Conservation (phyloP, 805 yeast genomes). For the Candida coleopterorum region DNA sequence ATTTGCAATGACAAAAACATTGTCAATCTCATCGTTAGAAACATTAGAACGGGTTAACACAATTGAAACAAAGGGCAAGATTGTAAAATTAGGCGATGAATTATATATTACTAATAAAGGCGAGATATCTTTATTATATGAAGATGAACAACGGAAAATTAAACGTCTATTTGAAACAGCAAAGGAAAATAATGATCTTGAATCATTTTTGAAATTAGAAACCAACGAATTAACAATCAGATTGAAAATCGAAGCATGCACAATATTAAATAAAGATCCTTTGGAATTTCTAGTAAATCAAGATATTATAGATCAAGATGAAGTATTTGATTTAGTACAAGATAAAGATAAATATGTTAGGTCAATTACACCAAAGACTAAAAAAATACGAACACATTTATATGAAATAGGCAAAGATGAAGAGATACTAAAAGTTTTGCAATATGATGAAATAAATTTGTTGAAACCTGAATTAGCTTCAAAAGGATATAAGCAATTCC, state of each 20-base stretch:
- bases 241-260: conserved; percentile 4
- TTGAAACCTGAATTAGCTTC: neutral
- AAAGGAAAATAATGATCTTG: neutral
- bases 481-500: conserved; percentile 3
- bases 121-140: neutral
- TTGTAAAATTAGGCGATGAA: conserved; percentile 2
- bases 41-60: conserved; percentile 15
- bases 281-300: neutral
- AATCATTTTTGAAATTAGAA: conserved; percentile 2
- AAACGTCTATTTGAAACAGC: neutral
- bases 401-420: conserved; percentile 1
- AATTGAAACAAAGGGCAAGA: neutral
- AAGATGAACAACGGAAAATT: neutral
- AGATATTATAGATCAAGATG: conserved; percentile 2
- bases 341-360: conserved; percentile 1
- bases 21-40: conserved; percentile 22
- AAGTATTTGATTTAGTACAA: conserved; percentile 3
- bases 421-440: conserved; percentile 4
- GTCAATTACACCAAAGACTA: neutral
- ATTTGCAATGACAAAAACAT: conserved; percentile 22
- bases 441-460: conserved; percentile 1
- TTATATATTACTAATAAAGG: neutral
- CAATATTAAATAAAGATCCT: neutral
- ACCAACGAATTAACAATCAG: neutral
- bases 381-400: neutral